Base-by-base conservation (phyloP, 805 yeast species). In the Myxozyma lipomycoides region DNA sequence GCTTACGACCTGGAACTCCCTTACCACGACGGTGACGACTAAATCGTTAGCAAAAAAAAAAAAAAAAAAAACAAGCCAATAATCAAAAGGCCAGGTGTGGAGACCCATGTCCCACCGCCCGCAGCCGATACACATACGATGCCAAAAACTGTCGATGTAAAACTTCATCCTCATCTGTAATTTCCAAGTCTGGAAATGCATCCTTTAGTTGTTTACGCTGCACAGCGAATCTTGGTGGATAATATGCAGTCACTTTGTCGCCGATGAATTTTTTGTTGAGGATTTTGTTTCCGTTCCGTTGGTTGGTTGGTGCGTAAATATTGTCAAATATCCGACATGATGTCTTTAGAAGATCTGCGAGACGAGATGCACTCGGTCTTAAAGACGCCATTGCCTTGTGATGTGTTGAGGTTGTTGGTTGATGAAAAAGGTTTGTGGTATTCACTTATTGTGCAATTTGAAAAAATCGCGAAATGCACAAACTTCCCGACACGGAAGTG, bases 251-350 rank as follows among this genome's bases (percentile, higher is more conserved):
- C 32, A 85, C 66, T n/a, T 81, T 71, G 19, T 85, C 85, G 21
- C 96, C 96, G 64, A 76, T 79, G 56, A 87, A 73, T 42, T 86
- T 83, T 45, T 78, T 76, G 26, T 82, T 73, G 56, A 87, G 73
- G 36, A 84, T 75, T 66, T 84, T 83, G 43, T 86, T 70, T 39
- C 95, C 95, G 15, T 86, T 84, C 67, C 95, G 79, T 40, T 68
- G 68, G 38, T 73, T 71, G 6, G 72, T 67, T 24, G 95, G 93
- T 64, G 85, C 86, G 70, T 78, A 86, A 23, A 79, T 76, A 35
- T 82, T 81, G 53, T 83, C 82, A 63, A 86, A 86, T 34, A 86
- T 76, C 53, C 76, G 73, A 28, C 87, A 80, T 51, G 83, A 78
- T 24, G 82, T 66, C 63, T 83, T 75, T 51, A 80, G 76, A 24